A percentile compares a stretch with the other conserved stretches of the same genome.
Evolutionary conservation across 106 monocot species (phyloP).

Genomic region (Platanthera guangdongensis): DNA sequence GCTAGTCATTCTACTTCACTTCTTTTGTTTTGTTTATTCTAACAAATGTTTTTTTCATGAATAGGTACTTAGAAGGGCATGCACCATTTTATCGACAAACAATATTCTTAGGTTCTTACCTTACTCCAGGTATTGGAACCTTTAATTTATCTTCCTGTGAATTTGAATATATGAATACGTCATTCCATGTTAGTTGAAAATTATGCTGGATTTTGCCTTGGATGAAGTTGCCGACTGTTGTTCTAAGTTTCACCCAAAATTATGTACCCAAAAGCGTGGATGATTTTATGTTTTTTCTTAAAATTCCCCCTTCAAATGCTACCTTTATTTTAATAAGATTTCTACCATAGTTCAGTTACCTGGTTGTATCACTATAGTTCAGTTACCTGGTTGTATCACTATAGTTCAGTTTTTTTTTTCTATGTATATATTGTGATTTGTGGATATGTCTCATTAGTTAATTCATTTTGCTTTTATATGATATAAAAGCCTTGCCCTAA

Average conservation of each 20-base stretch:
- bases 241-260: neutral
- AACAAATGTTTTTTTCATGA: neutral
- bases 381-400: too few species aligned
- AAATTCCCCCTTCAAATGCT: neutral
- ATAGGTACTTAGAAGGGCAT: conserved; percentile 87
- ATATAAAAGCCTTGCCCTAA: too few species aligned
- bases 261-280: neutral
- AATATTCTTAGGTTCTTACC: conserved; percentile 65
- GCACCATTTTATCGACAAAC: conserved; percentile 92
- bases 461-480: too few species aligned
- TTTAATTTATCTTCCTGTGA: neutral
- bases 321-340: neutral
- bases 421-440: too few species aligned
- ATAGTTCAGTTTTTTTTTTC: neutral
- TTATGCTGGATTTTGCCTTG: neutral
- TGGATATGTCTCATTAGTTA: too few species aligned
- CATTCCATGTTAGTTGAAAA: neutral
- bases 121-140: conserved; percentile 56
- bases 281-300: neutral
- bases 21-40: neutral
- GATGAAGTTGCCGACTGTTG: neutral
- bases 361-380: neutral
- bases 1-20: too few species aligned
- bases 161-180: neutral
- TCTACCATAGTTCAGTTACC: too few species aligned